Evolutionary conservation across 371 early-diverging fungal genomes (phyloP).

Genomic region (Basidiobolus meristosporus): DNA sequence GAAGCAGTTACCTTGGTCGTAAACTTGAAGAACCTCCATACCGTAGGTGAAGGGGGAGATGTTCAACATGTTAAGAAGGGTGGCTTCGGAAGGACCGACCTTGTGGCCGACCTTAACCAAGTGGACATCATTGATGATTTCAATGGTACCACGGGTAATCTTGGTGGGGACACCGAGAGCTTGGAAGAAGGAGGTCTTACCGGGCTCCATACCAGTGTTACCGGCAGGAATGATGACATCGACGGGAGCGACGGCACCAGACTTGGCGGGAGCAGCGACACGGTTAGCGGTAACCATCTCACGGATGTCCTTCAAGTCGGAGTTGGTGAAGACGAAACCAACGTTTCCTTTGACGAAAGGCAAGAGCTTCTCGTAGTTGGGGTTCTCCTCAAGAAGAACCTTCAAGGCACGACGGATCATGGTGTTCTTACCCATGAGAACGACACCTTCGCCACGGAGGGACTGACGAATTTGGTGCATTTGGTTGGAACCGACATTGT

Average conservation of each 20-base stretch:
- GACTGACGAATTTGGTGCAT: constrained; percentile 97
- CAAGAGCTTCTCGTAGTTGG: constrained; percentile 74
- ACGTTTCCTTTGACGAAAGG: constrained; percentile 89
- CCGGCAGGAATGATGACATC: constrained; percentile 94
- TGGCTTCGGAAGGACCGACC: constrained; percentile 99
- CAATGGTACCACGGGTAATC: constrained; percentile 99
- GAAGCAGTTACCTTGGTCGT: constrained; percentile 89
- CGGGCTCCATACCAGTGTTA: constrained; percentile 99
- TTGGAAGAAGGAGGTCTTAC: constrained; percentile 99
- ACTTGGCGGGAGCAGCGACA: constrained; percentile 97
- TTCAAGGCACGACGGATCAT: constrained; percentile 96
- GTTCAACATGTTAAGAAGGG: constrained; percentile 97
- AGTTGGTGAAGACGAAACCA: constrained; percentile 99
- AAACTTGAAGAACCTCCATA: constrained; percentile 86
- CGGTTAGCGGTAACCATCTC: constrained; percentile 83
- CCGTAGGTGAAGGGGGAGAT: constrained; percentile 99
- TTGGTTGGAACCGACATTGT: constrained; percentile 99
- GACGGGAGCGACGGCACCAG: constrained; percentile 91
- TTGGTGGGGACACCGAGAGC: constrained; percentile 99
- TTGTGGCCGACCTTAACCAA: constrained; percentile 78
- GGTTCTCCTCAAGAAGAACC: constrained; percentile 55
- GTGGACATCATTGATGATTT: constrained; percentile 93
- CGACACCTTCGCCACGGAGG: constrained; percentile 81
- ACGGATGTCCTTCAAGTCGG: constrained; percentile 87
- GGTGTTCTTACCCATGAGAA: constrained; percentile 99